Conservation (phyloP, 2,329 filamentous ascomycete genomes). For the Ophiostoma montium region DNA sequence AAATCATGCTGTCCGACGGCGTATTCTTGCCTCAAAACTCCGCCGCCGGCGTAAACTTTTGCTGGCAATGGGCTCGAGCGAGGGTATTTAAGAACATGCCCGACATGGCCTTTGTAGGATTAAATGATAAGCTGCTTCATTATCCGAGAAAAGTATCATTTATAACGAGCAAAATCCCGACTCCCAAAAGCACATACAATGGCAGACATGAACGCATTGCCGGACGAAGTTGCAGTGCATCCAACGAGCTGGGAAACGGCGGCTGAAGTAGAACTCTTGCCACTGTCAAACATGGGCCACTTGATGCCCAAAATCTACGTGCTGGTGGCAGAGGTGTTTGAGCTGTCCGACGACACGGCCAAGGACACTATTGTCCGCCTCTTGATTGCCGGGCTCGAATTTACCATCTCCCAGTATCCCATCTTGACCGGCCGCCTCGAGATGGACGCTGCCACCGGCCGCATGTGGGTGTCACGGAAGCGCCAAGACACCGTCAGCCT, state of each 20-base stretch:
- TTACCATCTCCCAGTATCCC: not conserved
- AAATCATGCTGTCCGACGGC: too few species aligned
- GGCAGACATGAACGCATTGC: too few species aligned
- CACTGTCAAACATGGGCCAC: not conserved
- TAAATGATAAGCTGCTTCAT: too few species aligned
- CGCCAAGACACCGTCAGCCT: not conserved
- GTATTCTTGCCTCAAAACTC: too few species aligned
- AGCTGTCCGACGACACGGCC: too few species aligned
- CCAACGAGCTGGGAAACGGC: constrained; percentile 5
- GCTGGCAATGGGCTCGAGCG: too few species aligned
- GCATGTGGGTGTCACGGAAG: not conserved
- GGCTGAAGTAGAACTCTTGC: not conserved
- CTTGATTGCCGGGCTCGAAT: not conserved
- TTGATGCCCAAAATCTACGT: not conserved
- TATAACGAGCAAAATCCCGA: too few species aligned
- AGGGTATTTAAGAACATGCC: too few species aligned
- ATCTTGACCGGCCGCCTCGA: not conserved
- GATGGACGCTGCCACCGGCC: not conserved
- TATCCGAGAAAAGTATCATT: too few species aligned
- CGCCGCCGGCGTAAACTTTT: too few species aligned
- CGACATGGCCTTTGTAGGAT: too few species aligned
- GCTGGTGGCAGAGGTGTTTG: not conserved
- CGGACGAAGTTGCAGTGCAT: not conserved
- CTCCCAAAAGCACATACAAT: too few species aligned
- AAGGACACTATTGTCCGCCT: not conserved